These are phyloP conservation scores for Cyanidiococcus yangmingshanensis DNA, from an alignment of 23 red algal species.

Conservation along the genomic window DNA sequence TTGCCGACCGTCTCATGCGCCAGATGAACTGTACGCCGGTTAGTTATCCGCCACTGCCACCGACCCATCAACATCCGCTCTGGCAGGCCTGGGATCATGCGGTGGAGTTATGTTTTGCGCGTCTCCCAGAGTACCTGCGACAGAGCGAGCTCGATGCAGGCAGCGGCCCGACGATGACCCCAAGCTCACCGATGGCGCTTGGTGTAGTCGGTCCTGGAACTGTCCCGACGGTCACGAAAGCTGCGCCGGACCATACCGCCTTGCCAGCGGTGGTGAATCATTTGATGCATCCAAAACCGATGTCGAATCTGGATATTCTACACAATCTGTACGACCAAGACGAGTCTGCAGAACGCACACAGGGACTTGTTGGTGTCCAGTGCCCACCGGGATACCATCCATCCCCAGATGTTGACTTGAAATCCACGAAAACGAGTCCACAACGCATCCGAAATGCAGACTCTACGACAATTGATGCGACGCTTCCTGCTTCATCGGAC, in stretches of 20 bases:
- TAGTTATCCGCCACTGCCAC: conserved; percentile 45
- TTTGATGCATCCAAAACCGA: neutral
- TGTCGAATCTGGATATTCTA: neutral
- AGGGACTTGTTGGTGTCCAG: neutral
- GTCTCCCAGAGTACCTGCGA: conserved; percentile 59
- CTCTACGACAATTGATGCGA: neutral
- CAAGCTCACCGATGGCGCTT: neutral
- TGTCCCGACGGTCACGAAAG: neutral
- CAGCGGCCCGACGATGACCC: neutral
- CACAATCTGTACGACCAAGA: neutral
- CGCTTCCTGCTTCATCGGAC: neutral
- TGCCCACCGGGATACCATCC: neutral
- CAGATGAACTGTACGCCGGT: conserved; percentile 61
- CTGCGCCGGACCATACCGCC: neutral
- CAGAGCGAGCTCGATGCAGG: neutral
- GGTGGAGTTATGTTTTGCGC: conserved; percentile 74
- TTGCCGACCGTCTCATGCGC: conserved; percentile 79
- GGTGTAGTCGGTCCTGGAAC: neutral
- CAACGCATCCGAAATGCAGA: neutral
- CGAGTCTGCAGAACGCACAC: neutral
- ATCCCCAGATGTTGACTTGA: neutral
- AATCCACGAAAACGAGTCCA: neutral
- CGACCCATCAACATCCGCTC: conserved; percentile 60
- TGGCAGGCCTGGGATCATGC: conserved; percentile 89
- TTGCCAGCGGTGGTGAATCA: neutral